Evolutionary conservation across 805 yeast genomes (phyloP).

Genomic region (Grigorovia humatica): DNA sequence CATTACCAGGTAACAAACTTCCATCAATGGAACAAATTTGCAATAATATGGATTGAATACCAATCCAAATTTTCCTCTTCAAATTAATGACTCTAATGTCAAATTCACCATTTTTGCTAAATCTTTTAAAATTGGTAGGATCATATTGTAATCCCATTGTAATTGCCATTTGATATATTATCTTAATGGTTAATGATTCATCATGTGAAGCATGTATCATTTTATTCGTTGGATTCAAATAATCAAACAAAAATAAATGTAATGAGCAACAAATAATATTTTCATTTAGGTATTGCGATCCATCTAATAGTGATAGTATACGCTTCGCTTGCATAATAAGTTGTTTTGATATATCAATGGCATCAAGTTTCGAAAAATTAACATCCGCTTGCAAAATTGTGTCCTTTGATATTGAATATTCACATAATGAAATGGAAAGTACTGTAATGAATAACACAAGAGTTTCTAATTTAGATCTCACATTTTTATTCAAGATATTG

Average conservation of each 20-base stretch:
- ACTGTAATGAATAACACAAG: constrained; percentile 6
- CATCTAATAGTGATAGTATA: constrained; percentile 8
- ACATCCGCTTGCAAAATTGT: neutral
- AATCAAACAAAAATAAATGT: constrained; percentile 8
- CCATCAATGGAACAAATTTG: constrained; percentile 7
- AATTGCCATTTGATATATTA: constrained; percentile 4
- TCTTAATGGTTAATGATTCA: constrained; percentile 6
- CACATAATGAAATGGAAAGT: constrained; percentile 6
- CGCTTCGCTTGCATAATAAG: constrained; percentile 6
- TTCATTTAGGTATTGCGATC: constrained; percentile 12
- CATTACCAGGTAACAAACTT: constrained; percentile 4
- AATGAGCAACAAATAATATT: constrained; percentile 7
- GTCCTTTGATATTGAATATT: neutral
- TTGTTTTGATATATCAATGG: constrained; percentile 6
- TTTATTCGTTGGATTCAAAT: constrained; percentile 9
- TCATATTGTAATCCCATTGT: constrained; percentile 11
- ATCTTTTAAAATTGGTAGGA: constrained; percentile 7
- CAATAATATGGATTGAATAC: constrained; percentile 11
- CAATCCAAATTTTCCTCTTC: constrained; percentile 13
- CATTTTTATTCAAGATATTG: constrained; percentile 5
- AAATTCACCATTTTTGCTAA: neutral
- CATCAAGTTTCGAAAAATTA: neutral
- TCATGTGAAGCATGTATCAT: constrained; percentile 5
- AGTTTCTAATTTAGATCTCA: constrained; percentile 9
- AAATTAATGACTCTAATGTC: neutral